A percentile compares a stretch with the other conserved stretches of the same genome.
These are phyloP conservation scores for Fimicolochytrium jonesii DNA, from an alignment of 192 early-diverging fungal genomes.

Conservation along the genomic window DNA sequence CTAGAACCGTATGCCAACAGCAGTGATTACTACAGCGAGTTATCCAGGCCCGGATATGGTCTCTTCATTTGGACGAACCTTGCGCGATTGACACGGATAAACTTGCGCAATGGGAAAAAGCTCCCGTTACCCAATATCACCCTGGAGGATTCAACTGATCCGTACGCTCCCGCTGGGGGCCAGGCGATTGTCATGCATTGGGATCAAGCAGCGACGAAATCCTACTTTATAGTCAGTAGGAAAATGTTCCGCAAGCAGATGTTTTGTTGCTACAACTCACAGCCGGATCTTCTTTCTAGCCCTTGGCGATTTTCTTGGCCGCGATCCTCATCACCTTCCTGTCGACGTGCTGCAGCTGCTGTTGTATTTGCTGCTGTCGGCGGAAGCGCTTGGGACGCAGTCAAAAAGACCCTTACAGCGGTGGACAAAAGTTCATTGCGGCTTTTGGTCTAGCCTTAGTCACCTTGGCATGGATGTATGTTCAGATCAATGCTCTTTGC, in stretches of 20 bases:
- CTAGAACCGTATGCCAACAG: conserved; percentile 2
- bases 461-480: conserved; percentile 21
- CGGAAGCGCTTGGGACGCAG: conserved; percentile 10
- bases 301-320: conserved; percentile 7
- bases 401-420: conserved; percentile 27
- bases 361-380: conserved; percentile 20
- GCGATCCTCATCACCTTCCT: conserved; percentile 11
- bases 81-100: conserved; percentile 6
- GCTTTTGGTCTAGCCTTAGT: conserved; percentile 11
- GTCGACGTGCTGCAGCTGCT: conserved; percentile 7
- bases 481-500: neutral
- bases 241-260: no score
- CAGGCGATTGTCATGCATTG: no score
- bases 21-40: conserved; percentile 5
- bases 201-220: no score
- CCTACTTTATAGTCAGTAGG: no score
- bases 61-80: conserved; percentile 25
- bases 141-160: no score
- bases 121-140: neutral
- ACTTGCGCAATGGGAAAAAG: conserved; percentile 6
- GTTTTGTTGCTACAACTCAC: no score
- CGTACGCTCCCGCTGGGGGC: no score
- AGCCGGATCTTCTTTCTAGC: conserved; percentile 5
- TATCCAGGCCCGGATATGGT: conserved; percentile 9
- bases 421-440: conserved; percentile 5